Base-by-base conservation (phyloP, 2,329 filamentous ascomycete species). In the Verticillium isaacii region DNA sequence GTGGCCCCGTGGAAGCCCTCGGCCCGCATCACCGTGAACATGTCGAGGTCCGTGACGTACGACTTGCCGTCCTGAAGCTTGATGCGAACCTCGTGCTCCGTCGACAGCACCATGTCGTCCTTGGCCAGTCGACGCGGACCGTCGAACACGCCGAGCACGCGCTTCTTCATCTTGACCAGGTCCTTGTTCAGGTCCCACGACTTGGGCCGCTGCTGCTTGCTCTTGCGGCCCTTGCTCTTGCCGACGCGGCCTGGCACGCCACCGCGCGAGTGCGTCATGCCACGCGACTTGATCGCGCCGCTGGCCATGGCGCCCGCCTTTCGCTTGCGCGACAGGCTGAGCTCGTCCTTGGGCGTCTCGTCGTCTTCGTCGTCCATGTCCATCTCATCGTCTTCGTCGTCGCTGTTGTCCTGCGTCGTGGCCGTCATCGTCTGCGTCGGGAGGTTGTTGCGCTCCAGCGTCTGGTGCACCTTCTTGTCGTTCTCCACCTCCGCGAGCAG, bases 141-240 rank as follows among this genome's bases (percentile, higher is more conserved):
- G 71, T 98, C 93, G 70, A 96, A 99, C 23, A 96, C 91, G 66
- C 92, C 92, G 70, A 98, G 83, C 61, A 97, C 92, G 32, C 95
- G 91, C 85, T 97, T 97, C 86, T 96, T 97, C 87, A 96, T 96
- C 72, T 91, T 96, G 92, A 98, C 97, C 80, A 95, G 93, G 70
- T 92, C 90, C 70, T 91, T 89, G 65, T 93, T 86, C 70, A 93
- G 95, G 59, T 95, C 94, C 95, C 95, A 99, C 1, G 91, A 93
- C 0, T 91, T 87, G 14, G 95, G 95, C 74, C 97, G 98, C 74
- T 96, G 92, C 74, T 93, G 93, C 67, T 93, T 88, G 82, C 92
- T 94, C 83, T 96, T 96, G 77, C 92, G 91, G 61, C 91, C 88
- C 69, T 86, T 86, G 39, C 80, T 78, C 75, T 84, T 85, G 67